These are phyloP conservation scores for Oenanthe sinensis DNA, from an alignment of 129 eudicot species.

Conservation along the genomic window DNA sequence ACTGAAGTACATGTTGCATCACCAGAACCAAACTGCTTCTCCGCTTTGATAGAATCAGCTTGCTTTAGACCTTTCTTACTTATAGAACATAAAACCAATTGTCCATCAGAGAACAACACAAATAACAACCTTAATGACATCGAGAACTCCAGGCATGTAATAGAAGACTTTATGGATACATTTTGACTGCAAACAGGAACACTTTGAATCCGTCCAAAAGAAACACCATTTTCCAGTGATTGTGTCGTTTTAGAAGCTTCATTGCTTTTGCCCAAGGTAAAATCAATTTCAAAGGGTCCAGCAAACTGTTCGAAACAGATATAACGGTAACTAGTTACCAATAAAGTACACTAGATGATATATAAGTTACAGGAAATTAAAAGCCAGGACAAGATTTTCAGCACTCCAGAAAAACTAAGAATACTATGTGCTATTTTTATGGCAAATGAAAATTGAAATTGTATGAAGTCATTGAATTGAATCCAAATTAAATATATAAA, in stretches of 20 bases:
- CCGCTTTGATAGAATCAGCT: slow-evolving; percentile 59
- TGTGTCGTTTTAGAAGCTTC: slow-evolving; percentile 30
- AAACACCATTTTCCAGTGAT: slow-evolving; percentile 45
- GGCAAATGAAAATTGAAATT: background rate
- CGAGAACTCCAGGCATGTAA: slow-evolving; percentile 57
- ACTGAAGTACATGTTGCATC: slow-evolving; percentile 81
- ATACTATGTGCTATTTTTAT: background rate
- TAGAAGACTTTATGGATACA: slow-evolving; percentile 33
- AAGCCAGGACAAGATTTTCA: background rate
- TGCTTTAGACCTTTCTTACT: slow-evolving; percentile 82
- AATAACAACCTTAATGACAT: slow-evolving; percentile 47
- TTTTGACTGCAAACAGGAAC: slow-evolving; percentile 25
- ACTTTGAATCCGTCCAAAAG: slow-evolving; percentile 36
- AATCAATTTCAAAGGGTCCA: slow-evolving; percentile 65
- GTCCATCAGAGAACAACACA: slow-evolving; percentile 71
- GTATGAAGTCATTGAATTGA: background rate
- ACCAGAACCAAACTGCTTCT: slow-evolving; percentile 56
- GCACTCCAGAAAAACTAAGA: background rate
- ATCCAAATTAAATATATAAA: background rate
- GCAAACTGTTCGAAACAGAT: slow-evolving; percentile 52
- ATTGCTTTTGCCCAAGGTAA: slow-evolving; percentile 25
- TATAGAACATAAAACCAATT: slow-evolving; percentile 65
- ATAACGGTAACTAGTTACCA: background rate
- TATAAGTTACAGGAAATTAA: background rate
- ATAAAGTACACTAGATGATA: background rate